phyloP scores from a whole-genome alignment of 176 grass and related monocot genomes.

The Raddia distichophylla region DNA sequence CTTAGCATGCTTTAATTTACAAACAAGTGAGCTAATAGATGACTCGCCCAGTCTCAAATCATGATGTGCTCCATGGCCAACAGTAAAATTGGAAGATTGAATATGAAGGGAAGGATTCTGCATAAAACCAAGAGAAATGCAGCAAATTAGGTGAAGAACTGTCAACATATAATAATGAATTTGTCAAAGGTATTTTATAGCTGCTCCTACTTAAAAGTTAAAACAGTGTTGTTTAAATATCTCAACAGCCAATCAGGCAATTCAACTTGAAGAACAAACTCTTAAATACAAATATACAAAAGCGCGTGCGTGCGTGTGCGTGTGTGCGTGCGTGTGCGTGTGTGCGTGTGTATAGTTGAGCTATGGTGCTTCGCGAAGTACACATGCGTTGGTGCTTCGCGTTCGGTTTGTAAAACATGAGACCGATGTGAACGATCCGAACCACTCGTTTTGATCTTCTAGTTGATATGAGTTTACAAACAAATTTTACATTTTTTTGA shows the following conservation, averaged over 20 bases:
- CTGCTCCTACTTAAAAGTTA: not conserved
- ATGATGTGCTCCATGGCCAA: constrained; percentile 78
- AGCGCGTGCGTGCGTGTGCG: too few relatives aligned
- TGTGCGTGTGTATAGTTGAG: too few relatives aligned
- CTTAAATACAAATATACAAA: constrained; percentile 27
- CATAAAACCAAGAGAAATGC: constrained; percentile 28
- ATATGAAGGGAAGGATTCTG: constrained; percentile 84
- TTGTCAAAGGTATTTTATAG: not conserved
- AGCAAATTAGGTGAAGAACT: constrained; percentile 25
- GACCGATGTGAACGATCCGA: too few relatives aligned
- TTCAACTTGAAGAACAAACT: not conserved
- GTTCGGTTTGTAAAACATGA: too few relatives aligned
- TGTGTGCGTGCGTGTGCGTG: too few relatives aligned
- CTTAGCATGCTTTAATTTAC: constrained; percentile 84
- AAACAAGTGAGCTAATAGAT: constrained; percentile 59
- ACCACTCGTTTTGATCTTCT: too few relatives aligned
- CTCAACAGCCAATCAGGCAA: constrained; percentile 26
- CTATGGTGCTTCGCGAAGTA: too few relatives aligned
- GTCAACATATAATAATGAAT: constrained; percentile 10
- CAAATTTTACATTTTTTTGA: too few relatives aligned
- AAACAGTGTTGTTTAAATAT: constrained; percentile 12
- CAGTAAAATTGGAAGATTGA: constrained; percentile 67
- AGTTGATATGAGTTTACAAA: too few relatives aligned
- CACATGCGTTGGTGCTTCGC: too few relatives aligned
- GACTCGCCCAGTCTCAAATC: constrained; percentile 78